Evolutionary conservation across 1,284 basidiomycete genomes (phyloP), one percentile per base, ranked within the genome.

Genomic region (Leucocoprinus gongylophorus): DNA sequence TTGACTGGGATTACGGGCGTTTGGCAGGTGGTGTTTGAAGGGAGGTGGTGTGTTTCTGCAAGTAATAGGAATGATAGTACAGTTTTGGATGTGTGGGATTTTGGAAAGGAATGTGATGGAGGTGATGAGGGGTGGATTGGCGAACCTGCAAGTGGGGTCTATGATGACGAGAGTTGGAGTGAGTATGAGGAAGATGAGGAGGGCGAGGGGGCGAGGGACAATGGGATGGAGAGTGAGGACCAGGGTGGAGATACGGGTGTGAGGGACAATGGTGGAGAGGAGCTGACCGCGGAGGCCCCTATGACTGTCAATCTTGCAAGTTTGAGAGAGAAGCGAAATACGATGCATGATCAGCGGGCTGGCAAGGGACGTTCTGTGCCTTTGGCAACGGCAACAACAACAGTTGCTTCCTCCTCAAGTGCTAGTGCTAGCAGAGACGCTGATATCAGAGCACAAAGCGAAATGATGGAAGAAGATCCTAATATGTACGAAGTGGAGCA

Each of bases 1-100:
- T 74, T 97, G 55, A 88, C 86, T 1, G 89, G 89, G 10, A 89
- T 95, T 57, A 88, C 83, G 13, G 91, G 90, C 15, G 94, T 97
- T 15, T 97, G 94, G 94, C 94, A 97, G 67, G 91, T 97, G 44
- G 84, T 91, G 26, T 95, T 95, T 67, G 89, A 94, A 66, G 90
- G 91, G 0, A 75, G 90, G 54, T 92, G 91, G 76, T 91, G 92
- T 62, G 90, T 97, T 42, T 91, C 92, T 5, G 94, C 94, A 20
- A 92, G 89, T 61, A 92, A 93, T 61, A 77, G 87, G 42, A 81
- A 79, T 51, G 84, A 89, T 53, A 71, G 79, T 13, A 94, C 91
- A 4, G 82, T 88, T 54, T 70, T 91, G 44, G 88, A 91, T 60
- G 88, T 91, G 28, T 91, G 89, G 88, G 88, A 91, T 71, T 91